These are phyloP conservation scores for Populus pruinosa DNA, from an alignment of 345 rosid genomes.

Conservation along the genomic window DNA sequence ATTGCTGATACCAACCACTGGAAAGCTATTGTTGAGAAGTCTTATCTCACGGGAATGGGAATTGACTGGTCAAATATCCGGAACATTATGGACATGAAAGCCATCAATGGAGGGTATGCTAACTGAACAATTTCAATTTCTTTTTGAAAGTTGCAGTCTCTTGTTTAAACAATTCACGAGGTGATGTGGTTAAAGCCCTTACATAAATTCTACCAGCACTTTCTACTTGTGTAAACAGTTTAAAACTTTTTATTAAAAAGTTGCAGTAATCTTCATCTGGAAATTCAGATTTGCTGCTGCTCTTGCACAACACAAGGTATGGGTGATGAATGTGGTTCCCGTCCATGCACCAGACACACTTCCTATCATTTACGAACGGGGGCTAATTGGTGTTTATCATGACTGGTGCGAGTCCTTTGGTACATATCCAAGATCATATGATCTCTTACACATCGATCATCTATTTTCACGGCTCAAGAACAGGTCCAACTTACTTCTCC, in stretches of 20 bases:
- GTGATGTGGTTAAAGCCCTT: background rate
- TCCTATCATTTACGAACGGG: conserved; percentile 79
- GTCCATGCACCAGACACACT: conserved; percentile 92
- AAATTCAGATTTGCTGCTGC: conserved; percentile 82
- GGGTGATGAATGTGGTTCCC: conserved; percentile 95
- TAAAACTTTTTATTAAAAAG: background rate
- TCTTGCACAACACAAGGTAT: conserved; percentile 60
- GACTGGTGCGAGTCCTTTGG: conserved; percentile 96
- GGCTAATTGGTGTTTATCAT: conserved; percentile 78
- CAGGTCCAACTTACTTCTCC: conserved; percentile 42
- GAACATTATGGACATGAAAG: conserved; percentile 95
- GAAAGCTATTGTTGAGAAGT: conserved; percentile 72
- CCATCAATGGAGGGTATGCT: conserved; percentile 87
- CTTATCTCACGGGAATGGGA: conserved; percentile 80
- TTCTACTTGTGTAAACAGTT: background rate
- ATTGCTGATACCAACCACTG: conserved; percentile 63
- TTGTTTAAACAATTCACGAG: background rate
- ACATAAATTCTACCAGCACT: background rate
- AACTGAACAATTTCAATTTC: background rate
- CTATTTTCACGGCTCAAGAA: conserved; percentile 88
- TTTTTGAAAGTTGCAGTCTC: background rate
- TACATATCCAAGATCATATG: conserved; percentile 91
- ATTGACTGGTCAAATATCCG: conserved; percentile 80
- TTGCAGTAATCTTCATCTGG: conserved; percentile 2
- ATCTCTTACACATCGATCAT: conserved; percentile 94